Evolutionary conservation across 192 early-diverging fungal genomes (phyloP).

Genomic region (Umbelopsis sp.): DNA sequence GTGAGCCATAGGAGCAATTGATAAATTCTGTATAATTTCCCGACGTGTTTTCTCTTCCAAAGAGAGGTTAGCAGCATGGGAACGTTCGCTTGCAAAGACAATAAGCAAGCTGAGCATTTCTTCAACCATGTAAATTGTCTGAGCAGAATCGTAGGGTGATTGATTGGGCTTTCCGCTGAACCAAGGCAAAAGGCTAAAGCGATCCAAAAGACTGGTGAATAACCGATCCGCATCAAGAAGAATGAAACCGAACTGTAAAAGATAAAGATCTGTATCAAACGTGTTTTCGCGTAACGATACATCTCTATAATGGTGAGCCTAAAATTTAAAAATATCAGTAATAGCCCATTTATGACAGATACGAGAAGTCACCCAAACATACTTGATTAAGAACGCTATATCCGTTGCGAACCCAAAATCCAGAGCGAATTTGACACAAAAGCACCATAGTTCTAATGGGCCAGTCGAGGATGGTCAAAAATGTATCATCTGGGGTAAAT

Average conservation of each 20-base stretch:
- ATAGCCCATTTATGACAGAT: too few relatives aligned
- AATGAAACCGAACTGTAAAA: conserved; percentile 75
- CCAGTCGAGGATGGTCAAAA: conserved; percentile 74
- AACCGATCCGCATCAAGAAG: conserved; percentile 79
- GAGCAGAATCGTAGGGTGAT: conserved; percentile 65
- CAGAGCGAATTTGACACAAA: conserved; percentile 85
- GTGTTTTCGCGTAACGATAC: conserved; percentile 83
- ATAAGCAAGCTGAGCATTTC: conserved; percentile 89
- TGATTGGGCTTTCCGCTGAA: conserved; percentile 66
- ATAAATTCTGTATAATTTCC: conserved; percentile 86
- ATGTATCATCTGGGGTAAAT: not conserved
- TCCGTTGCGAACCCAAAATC: conserved; percentile 94
- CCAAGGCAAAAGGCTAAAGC: conserved; percentile 85
- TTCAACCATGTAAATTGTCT: conserved; percentile 83
- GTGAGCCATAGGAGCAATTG: conserved; percentile 70
- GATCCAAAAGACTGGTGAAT: conserved; percentile 79
- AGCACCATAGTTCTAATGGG: conserved; percentile 79
- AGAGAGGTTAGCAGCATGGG: conserved; percentile 63
- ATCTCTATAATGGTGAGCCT: conserved; percentile 83
- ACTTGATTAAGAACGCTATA: conserved; percentile 67
- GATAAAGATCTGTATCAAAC: conserved; percentile 87
- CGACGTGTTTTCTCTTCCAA: conserved; percentile 71
- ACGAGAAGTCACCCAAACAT: not conserved
- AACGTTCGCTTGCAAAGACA: conserved; percentile 79
- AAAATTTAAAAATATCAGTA: conserved; percentile 18